Base-by-base conservation (phyloP, 176 grass and related monocot species). In the Tillandsia leiboldiana region DNA sequence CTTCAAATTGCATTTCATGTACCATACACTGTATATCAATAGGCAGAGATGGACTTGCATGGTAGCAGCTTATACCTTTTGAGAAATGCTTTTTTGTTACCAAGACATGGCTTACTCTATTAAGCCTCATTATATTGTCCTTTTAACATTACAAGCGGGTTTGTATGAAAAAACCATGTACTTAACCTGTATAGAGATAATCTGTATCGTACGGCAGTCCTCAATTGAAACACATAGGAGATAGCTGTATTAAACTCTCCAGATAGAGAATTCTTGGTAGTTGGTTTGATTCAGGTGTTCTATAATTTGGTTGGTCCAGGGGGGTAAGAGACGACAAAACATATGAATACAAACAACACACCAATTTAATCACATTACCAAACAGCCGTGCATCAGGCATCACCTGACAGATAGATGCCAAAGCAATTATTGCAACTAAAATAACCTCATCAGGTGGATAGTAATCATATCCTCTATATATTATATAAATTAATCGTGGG, bases 1-100 rank as follows among this genome's bases (percentile, higher is more conserved):
- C 18, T n/a, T 57, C 70, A 42, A 48, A 57, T 72, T 66, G 65
- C 62, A 64, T 70, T 71, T 66, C 65, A 65, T 81, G 66, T 80
- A 82, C 73, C 48, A 73, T 87, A 72, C 51, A 69, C 72, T 66
- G 70, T 81, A 69, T 14, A 70, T 70, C 61, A 52, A 66, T 77
- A 20, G 18, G 42, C 11, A 74, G 70, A 66, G 73, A 61, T 73
- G 58, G 51, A 67, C 70, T 26, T 67, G 77, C 20, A 80, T 42
- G 33, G 33, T 7, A 42, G 33, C 7, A 42, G 33, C 33, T 42
- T 42, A 42, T 42, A 4, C 33, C 3, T 42, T 42, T 42, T 42
- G 33, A 42, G 33, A 7, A 33, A 61, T 61, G n/a, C 15, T 20
- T 61, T 61, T 23, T 61, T 23, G 56, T 61, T 61, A 18, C 17